These are phyloP conservation scores for Protostelium mycophagum DNA, from an alignment of 78 protist genomes.

Conservation along the genomic window DNA sequence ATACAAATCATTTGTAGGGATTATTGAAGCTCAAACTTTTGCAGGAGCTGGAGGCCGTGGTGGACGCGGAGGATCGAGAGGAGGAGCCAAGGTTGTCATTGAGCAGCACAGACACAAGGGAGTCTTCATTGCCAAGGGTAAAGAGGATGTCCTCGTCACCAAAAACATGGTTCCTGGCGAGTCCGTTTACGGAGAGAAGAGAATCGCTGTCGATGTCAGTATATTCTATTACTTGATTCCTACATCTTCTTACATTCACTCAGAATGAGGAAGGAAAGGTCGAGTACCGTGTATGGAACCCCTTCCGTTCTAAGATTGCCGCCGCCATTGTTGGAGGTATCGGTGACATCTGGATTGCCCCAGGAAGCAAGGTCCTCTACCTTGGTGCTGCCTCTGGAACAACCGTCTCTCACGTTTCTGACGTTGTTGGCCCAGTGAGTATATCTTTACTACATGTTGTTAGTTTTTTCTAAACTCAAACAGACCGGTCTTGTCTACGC, in stretches of 20 bases:
- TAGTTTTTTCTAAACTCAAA: background rate
- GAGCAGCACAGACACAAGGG: conserved; percentile 89
- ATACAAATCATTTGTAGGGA: conserved; percentile 1
- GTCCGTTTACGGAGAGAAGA: conserved; percentile 98
- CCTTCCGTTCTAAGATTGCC: conserved; percentile 99
- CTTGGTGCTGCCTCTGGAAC: conserved; percentile 99
- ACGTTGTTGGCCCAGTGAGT: conserved; percentile 96
- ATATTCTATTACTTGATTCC: background rate
- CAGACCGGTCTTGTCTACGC: conserved; percentile 97
- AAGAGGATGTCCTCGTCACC: conserved; percentile 92
- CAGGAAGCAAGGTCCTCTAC: conserved; percentile 98
- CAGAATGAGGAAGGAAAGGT: conserved; percentile 64
- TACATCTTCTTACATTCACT: background rate
- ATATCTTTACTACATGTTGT: background rate
- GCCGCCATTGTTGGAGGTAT: conserved; percentile 98
- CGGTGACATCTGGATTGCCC: conserved; percentile 85
- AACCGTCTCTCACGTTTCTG: conserved; percentile 98
- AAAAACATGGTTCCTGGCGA: conserved; percentile 94
- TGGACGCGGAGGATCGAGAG: conserved; percentile 65
- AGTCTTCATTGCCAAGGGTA: conserved; percentile 90
- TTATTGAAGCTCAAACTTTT: conserved; percentile 24
- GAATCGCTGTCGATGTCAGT: conserved; percentile 86
- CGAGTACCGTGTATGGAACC: conserved; percentile 99
- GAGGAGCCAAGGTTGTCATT: conserved; percentile 88
- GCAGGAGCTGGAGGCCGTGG: conserved; percentile 34